A percentile compares a stretch with the other conserved stretches of the same genome.
Conservation (phyloP, 257 asterid genomes). For the Echites panduratus region DNA sequence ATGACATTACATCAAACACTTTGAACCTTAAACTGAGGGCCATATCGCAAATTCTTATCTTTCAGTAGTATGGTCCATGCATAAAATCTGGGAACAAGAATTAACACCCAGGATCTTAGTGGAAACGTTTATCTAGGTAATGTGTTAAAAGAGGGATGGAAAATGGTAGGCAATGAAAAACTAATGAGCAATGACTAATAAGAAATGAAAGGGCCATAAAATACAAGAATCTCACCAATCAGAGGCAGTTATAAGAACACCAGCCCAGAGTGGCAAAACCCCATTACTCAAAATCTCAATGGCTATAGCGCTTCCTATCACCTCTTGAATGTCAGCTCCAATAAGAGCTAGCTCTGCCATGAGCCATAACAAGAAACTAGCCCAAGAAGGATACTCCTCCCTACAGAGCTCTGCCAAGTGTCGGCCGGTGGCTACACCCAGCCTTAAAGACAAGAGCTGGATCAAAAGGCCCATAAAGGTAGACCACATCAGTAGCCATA, state of each 20-base stretch:
- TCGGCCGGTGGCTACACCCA: constrained; percentile 71
- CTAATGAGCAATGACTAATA: background rate
- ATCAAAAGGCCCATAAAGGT: constrained; percentile 63
- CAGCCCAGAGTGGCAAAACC: constrained; percentile 66
- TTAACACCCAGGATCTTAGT: background rate
- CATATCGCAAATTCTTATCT: background rate
- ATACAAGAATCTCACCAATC: constrained; percentile 45
- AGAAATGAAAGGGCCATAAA: background rate
- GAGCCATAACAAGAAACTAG: constrained; percentile 55
- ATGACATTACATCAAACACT: background rate
- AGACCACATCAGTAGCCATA: constrained; percentile 66
- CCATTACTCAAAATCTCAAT: constrained; percentile 54
- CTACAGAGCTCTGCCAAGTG: constrained; percentile 68
- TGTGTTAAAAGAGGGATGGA: background rate
- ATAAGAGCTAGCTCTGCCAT: constrained; percentile 70
- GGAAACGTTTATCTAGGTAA: background rate
- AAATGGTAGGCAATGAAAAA: background rate
- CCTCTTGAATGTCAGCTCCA: constrained; percentile 77
- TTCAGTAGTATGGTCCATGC: background rate
- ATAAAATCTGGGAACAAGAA: background rate
- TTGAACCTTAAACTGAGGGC: background rate
- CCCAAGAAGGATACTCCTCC: constrained; percentile 67
- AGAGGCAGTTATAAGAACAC: constrained; percentile 62
- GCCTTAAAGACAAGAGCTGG: constrained; percentile 49
- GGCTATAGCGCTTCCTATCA: constrained; percentile 76